phyloP scores from a whole-genome alignment of 179 eudicot species.

The Patellifolia procumbens region DNA sequence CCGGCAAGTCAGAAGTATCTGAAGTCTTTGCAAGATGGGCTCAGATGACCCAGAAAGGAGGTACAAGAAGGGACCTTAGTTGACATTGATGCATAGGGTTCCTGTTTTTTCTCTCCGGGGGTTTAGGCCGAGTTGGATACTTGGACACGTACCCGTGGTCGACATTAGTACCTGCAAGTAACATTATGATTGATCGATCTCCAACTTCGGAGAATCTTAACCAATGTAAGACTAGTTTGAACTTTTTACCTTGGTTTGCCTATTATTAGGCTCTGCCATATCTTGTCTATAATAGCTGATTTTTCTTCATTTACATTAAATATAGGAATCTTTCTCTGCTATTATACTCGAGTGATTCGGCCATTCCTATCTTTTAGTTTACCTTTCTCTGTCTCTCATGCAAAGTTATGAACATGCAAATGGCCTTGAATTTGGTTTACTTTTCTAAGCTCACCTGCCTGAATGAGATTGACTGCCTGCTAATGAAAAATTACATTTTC shows the following conservation, averaged over 20 bases:
- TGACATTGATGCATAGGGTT: conserved; percentile 20
- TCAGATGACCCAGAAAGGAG: conserved; percentile 54
- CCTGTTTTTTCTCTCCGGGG: too few species aligned
- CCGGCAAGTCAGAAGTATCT: conserved; percentile 69
- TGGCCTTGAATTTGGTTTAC: too few species aligned
- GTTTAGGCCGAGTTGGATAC: too few species aligned
- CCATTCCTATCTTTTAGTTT: not conserved
- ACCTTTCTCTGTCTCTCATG: not conserved
- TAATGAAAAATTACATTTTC: not conserved
- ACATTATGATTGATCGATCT: not conserved
- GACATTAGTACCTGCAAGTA: not conserved
- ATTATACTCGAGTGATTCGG: not conserved
- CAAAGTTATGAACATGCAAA: not conserved
- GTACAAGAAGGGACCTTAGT: conserved; percentile 16
- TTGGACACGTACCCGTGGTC: too few species aligned
- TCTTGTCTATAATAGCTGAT: not conserved
- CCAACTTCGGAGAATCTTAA: not conserved
- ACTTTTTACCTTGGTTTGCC: not conserved
- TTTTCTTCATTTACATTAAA: not conserved
- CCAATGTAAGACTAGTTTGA: conserved; percentile 2
- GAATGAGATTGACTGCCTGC: not conserved
- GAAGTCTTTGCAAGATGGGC: conserved; percentile 64
- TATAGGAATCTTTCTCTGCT: not conserved
- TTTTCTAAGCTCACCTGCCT: not conserved
- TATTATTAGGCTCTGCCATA: not conserved